Evolutionary conservation across 2,329 filamentous ascomycete species (phyloP).

Genomic region (Trichoderma arundinaceum): DNA sequence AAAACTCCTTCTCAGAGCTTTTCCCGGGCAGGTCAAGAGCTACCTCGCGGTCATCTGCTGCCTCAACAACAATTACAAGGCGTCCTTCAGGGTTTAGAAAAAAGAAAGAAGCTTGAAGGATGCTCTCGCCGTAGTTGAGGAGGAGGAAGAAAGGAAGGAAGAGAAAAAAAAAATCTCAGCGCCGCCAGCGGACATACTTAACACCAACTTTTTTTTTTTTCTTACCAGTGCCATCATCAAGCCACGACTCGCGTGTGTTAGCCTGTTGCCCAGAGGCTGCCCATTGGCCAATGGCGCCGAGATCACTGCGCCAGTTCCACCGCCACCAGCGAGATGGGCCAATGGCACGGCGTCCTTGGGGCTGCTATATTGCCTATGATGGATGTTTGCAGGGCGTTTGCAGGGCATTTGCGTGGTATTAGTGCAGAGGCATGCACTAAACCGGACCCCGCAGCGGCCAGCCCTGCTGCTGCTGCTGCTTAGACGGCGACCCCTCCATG

Average conservation of each 20-base stretch:
- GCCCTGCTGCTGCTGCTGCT: too few relatives aligned
- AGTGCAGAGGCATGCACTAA: conserved; percentile 9
- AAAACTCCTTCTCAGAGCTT: conserved; percentile 48
- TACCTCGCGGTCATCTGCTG: conserved; percentile 47
- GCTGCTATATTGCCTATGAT: conserved; percentile 26
- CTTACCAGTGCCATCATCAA: conserved; percentile 24
- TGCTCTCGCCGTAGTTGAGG: conserved; percentile 23
- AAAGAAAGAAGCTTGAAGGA: conserved; percentile 23
- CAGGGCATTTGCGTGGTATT: conserved; percentile 18
- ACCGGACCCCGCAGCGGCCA: conserved; percentile 24
- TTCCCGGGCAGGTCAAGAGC: conserved; percentile 44
- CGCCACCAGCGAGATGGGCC: conserved; percentile 22
- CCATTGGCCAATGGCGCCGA: conserved; percentile 33
- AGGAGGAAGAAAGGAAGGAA: conserved; percentile 28
- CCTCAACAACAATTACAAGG: conserved; percentile 16
- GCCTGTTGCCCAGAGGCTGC: neutral
- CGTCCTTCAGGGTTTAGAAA: conserved; percentile 8
- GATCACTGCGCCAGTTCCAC: conserved; percentile 27
- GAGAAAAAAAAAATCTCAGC: conserved; percentile 29
- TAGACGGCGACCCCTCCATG: conserved; percentile 11
- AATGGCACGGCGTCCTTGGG: conserved; percentile 10
- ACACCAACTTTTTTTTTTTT: conserved; percentile 31
- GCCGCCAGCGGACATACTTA: neutral
- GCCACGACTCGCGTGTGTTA: conserved; percentile 15
- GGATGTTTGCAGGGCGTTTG: conserved; percentile 27